These are phyloP conservation scores for Prunus mongolica DNA, from an alignment of 306 rosid genomes.

Conservation along the genomic window DNA sequence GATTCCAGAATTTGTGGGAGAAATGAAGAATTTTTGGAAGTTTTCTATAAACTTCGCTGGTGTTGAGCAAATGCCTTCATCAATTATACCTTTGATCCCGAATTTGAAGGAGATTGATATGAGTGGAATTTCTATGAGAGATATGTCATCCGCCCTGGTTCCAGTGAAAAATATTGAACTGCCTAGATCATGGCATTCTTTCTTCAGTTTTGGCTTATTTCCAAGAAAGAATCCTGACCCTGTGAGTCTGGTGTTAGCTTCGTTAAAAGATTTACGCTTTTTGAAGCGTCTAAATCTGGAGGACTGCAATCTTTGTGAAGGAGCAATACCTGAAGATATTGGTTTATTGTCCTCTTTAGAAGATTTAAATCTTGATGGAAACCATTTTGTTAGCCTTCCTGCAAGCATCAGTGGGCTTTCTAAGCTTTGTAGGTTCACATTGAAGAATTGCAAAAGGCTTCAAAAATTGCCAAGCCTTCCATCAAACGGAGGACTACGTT, in stretches of 20 bases:
- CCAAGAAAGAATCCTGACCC: neutral
- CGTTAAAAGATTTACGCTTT: neutral
- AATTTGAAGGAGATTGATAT: neutral
- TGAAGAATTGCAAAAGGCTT: conserved; percentile 1
- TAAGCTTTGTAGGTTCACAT: fast-evolving
- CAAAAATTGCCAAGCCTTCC: conserved; percentile 10
- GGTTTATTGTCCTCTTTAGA: neutral
- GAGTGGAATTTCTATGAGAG: neutral
- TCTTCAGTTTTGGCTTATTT: neutral
- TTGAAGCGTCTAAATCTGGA: neutral
- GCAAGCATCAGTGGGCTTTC: conserved; percentile 12
- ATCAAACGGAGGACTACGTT: fast-evolving
- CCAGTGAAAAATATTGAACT: neutral
- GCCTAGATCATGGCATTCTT: neutral
- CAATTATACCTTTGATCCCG: neutral
- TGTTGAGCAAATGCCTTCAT: conserved; percentile 4
- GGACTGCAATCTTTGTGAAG: neutral
- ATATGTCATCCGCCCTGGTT: neutral
- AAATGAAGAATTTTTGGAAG: neutral
- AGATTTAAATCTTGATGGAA: neutral
- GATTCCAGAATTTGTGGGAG: conserved; percentile 8
- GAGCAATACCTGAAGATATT: neutral
- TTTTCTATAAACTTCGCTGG: neutral
- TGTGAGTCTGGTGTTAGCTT: neutral
- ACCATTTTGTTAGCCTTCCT: conserved; percentile 4